Evolutionary conservation across 768 basidiomycete genomes (phyloP), one percentile per base, ranked within the genome.

Genomic region (Holtermannia corniformis): DNA sequence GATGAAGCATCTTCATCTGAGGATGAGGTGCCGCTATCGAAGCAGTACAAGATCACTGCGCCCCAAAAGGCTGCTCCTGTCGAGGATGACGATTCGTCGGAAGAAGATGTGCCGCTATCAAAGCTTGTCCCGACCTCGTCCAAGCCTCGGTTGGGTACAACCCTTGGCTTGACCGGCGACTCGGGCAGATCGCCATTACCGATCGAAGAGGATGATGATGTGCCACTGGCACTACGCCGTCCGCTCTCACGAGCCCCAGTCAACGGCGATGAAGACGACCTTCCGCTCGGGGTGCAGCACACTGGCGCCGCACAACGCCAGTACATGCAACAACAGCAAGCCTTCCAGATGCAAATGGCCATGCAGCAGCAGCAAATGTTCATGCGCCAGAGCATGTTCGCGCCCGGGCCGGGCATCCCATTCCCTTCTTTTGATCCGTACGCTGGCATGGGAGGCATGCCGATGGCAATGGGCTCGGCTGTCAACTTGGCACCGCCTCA

Each of bases 171-270:
- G n/a, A n/a, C n/a, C n/a, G n/a, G n/a, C n/a, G n/a, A n/a, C n/a
- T n/a, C n/a, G n/a, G n/a, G n/a, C n/a, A n/a, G n/a, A n/a, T n/a
- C n/a, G n/a, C n/a, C n/a, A n/a, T n/a, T n/a, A n/a, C 32, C 32
- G 10, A 54, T 53, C 28, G 55, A 55, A 10, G 68, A 65, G n/a
- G 68, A 70, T 24, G 70, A 71, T 47, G 67, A 71, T 55, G 45
- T 63, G 16, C 69, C 69, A 1, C 57, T 71, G 7, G 61, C 54
- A 3, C 37, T 70, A 7, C 47, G 61, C 14, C 61, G 60, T 26
- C 54, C 58, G 25, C 43, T 50, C 4, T 54, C 55, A 32, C 44
- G 49, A 27, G 51, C 52, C 40, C 50, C 47, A 19, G 42, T 20
- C 41, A 41, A 5, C 40, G 27, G 54, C 47, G 43, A 62, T 56